Evolutionary conservation across 441 rosid genomes (phyloP).

Genomic region (Gossypium lobatum): DNA sequence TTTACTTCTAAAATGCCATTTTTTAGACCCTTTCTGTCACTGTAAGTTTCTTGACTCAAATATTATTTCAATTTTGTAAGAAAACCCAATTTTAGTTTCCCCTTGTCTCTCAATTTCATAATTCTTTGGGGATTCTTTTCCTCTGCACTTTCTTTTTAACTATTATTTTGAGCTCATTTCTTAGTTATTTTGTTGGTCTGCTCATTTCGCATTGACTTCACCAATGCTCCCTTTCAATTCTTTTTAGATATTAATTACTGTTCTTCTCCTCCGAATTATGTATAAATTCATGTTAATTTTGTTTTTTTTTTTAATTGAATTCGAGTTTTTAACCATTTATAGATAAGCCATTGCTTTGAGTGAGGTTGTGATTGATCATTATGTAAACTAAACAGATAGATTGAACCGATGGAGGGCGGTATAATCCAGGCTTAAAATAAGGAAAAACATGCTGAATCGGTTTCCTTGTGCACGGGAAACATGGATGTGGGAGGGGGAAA

Average conservation of each 20-base stretch:
- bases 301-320: no score
- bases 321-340: not conserved
- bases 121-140: not conserved
- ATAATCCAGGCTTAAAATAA: not conserved
- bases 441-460: slow-evolving; percentile 9
- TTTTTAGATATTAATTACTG: not conserved
- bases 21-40: not conserved
- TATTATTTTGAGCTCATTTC: not conserved
- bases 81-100: not conserved
- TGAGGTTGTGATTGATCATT: not conserved
- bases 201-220: not conserved
- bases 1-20: not conserved
- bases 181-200: not conserved
- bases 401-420: not conserved
- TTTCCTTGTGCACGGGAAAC: slow-evolving; percentile 6
- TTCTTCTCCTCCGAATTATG: no score
- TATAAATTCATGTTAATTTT: no score
- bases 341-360: slow-evolving; percentile 4
- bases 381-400: slow-evolving; percentile 5
- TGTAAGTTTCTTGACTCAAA: not conserved
- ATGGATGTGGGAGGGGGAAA: slow-evolving; percentile 41
- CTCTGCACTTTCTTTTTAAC: not conserved
- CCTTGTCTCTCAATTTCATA: not conserved
- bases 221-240: not conserved
- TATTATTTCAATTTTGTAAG: not conserved